Evolutionary conservation across 2,329 filamentous ascomycete species (phyloP).

Genomic region (Diaporthe citrichinensis): DNA sequence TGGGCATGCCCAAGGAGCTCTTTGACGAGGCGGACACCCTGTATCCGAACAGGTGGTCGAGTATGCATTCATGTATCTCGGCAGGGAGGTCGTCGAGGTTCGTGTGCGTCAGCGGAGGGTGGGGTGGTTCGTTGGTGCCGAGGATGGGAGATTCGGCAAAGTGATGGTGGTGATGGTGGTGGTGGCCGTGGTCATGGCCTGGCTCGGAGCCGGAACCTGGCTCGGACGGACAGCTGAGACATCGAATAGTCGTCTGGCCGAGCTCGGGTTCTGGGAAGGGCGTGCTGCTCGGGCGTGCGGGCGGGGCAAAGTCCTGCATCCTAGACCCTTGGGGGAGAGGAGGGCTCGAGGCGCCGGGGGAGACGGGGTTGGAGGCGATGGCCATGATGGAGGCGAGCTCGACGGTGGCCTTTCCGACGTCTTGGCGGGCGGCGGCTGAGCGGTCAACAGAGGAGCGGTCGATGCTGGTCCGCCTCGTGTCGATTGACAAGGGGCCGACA

Average conservation of each 20-base stretch:
- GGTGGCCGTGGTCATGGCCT: slow-evolving; percentile 47
- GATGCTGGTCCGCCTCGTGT: slow-evolving; percentile 45
- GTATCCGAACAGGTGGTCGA: slow-evolving; percentile 80
- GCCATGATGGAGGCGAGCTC: slow-evolving; percentile 62
- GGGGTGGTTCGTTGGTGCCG: slow-evolving; percentile 17
- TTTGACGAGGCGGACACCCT: slow-evolving; percentile 73
- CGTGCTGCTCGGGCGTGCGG: slow-evolving; percentile 71
- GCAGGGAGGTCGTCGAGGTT: slow-evolving; percentile 70
- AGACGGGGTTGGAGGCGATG: slow-evolving; percentile 67
- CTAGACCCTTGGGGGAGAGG: slow-evolving; percentile 62
- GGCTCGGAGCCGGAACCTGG: slow-evolving; percentile 48
- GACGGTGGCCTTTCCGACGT: slow-evolving; percentile 57
- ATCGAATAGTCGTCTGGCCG: slow-evolving; percentile 59
- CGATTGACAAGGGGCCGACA: slow-evolving; percentile 47
- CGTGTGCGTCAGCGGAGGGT: slow-evolving; percentile 43
- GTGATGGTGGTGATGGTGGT: slow-evolving; percentile 42
- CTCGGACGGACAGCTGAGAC: slow-evolving; percentile 55
- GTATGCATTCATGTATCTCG: slow-evolving; percentile 80
- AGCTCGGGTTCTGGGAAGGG: slow-evolving; percentile 70
- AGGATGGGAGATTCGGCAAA: slow-evolving; percentile 43
- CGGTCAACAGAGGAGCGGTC: slow-evolving; percentile 45
- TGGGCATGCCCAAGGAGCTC: slow-evolving; percentile 67
- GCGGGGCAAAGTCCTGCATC: slow-evolving; percentile 62
- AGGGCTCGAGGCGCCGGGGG: slow-evolving; percentile 67
- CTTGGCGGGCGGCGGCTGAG: slow-evolving; percentile 48